These are phyloP conservation scores for Sphagnum magellanicum DNA, from an alignment of 228 moss, liverwort and hornwort species.

Conservation along the genomic window DNA sequence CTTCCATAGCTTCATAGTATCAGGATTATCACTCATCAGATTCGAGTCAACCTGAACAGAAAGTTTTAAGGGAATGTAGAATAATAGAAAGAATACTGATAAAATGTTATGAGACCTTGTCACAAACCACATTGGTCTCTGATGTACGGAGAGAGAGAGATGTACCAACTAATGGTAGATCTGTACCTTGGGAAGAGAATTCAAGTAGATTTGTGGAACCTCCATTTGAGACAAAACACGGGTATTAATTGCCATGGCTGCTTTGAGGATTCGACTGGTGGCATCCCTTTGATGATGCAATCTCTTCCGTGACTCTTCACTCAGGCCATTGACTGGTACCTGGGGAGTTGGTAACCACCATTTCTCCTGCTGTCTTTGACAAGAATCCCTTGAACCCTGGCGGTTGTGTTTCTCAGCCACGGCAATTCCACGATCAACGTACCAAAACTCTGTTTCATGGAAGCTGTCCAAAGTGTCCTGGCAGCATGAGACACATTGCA, in stretches of 20 bases:
- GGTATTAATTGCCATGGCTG: conserved; percentile 95
- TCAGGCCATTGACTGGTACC: conserved; percentile 73
- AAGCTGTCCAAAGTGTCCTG: conserved; percentile 86
- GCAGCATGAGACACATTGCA: background rate
- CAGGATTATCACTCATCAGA: too few relatives aligned
- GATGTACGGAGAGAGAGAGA: too few relatives aligned
- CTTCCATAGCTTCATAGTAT: too few relatives aligned
- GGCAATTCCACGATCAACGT: conserved; percentile 80
- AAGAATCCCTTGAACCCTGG: conserved; percentile 53
- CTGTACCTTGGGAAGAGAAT: conserved; percentile 78
- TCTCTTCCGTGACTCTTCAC: conserved; percentile 66
- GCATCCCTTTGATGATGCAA: conserved; percentile 78
- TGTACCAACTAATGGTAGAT: too few relatives aligned
- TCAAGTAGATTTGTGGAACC: conserved; percentile 69
- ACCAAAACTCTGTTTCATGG: conserved; percentile 87
- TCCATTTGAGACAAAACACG: conserved; percentile 88
- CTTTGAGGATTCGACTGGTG: conserved; percentile 85
- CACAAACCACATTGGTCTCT: too few relatives aligned
- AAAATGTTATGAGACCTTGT: too few relatives aligned
- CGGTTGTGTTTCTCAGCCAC: conserved; percentile 62
- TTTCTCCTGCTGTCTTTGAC: conserved; percentile 95
- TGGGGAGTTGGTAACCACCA: conserved; percentile 99
- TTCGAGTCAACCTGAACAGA: too few relatives aligned
- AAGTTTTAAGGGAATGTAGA: too few relatives aligned
- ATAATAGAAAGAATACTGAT: too few relatives aligned